Evolutionary conservation across 768 basidiomycete species (phyloP).

Genomic region (Tephrocybe sp.): DNA sequence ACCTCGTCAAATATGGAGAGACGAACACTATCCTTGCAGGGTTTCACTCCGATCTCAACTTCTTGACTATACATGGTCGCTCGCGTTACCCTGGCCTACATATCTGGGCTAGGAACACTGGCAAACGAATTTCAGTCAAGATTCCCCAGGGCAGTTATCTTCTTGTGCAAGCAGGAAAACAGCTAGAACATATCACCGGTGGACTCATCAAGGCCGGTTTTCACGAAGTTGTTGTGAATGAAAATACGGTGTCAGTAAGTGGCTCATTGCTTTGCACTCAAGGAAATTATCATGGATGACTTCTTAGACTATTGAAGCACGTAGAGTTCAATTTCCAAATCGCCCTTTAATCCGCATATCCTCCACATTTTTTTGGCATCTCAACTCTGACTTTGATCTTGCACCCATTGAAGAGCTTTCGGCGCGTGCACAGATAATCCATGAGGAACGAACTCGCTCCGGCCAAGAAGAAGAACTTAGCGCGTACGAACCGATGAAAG

Average conservation of each 20-base stretch:
- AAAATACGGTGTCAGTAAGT: slow-evolving; percentile 68
- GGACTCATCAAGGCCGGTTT: slow-evolving; percentile 90
- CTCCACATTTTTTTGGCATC: slow-evolving; percentile 95
- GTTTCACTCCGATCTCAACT: slow-evolving; percentile 94
- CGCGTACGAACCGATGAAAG: slow-evolving; percentile 74
- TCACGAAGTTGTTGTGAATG: slow-evolving; percentile 93
- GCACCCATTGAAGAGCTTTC: slow-evolving; percentile 57
- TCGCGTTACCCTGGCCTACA: slow-evolving; percentile 86
- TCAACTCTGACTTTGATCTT: slow-evolving; percentile 84
- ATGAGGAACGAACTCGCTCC: slow-evolving; percentile 36
- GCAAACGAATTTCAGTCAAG: slow-evolving; percentile 84
- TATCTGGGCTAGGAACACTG: slow-evolving; percentile 94
- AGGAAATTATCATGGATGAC: not conserved
- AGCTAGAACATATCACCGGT: slow-evolving; percentile 84
- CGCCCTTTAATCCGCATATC: slow-evolving; percentile 95
- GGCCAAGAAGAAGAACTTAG: slow-evolving; percentile 42
- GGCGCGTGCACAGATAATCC: slow-evolving; percentile 45
- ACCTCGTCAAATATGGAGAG: slow-evolving; percentile 75
- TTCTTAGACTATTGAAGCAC: slow-evolving; percentile 53
- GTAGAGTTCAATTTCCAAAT: slow-evolving; percentile 57
- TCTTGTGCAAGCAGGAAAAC: slow-evolving; percentile 94
- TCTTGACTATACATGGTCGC: slow-evolving; percentile 88
- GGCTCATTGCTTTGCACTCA: not conserved
- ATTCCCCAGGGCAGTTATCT: slow-evolving; percentile 83
- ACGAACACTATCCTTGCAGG: slow-evolving; percentile 89